Conservation (phyloP, 2,329 filamentous ascomycete genomes). For the Lasiodiplodia sp. region DNA sequence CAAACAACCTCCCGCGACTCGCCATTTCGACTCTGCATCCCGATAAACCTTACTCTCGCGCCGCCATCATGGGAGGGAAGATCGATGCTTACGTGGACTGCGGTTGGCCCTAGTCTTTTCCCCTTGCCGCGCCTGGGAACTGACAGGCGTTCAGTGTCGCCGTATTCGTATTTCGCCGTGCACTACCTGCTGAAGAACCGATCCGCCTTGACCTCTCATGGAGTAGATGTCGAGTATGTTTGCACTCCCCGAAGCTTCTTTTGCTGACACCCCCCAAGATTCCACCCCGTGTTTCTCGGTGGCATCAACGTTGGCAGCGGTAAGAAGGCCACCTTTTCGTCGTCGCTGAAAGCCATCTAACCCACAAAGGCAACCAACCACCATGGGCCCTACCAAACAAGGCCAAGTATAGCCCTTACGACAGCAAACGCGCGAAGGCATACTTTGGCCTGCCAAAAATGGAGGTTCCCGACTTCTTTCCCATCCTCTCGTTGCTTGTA, state of each 20-base stretch:
- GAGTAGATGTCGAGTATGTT: constrained; percentile 70
- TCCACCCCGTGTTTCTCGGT: constrained; percentile 73
- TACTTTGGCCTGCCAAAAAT: constrained; percentile 58
- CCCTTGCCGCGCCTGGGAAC: background rate
- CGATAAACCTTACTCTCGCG: background rate
- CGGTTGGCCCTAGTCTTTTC: constrained; percentile 54
- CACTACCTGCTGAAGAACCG: constrained; percentile 65
- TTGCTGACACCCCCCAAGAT: constrained; percentile 51
- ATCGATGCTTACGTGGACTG: constrained; percentile 74
- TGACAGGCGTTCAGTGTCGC: constrained; percentile 63
- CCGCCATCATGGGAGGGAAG: constrained; percentile 61
- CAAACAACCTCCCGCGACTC: background rate
- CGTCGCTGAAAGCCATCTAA: background rate
- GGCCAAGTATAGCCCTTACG: constrained; percentile 63
- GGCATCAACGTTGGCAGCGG: constrained; percentile 54
- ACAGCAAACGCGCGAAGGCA: constrained; percentile 57
- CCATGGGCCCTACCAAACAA: constrained; percentile 77
- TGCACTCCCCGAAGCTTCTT: too few species aligned
- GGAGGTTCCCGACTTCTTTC: constrained; percentile 58
- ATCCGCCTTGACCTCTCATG: constrained; percentile 62
- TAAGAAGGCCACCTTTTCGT: constrained; percentile 34
- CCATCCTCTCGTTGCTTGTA: constrained; percentile 61
- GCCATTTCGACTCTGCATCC: background rate
- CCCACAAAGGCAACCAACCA: constrained; percentile 69
- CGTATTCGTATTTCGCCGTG: constrained; percentile 62